Conservation (phyloP, 202 grass and related monocot species). For the Bolboschoenoplectus hybrid region DNA sequence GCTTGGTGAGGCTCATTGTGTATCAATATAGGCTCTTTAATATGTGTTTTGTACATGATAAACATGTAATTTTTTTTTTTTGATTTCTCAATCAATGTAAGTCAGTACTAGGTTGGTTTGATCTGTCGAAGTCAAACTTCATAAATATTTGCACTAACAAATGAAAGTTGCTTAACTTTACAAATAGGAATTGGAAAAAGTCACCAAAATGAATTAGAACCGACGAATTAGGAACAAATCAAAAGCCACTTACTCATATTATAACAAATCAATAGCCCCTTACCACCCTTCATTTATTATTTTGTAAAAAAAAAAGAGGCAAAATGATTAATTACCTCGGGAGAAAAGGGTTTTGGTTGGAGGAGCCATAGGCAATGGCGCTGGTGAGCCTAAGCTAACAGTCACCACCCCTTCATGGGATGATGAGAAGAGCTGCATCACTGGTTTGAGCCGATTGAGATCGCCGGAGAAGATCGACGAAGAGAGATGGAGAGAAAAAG, state of each 20-base stretch:
- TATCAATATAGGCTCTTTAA: not conserved
- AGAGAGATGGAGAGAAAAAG: too few relatives aligned
- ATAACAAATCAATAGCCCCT: not conserved
- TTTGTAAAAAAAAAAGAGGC: not conserved
- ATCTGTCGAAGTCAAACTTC: slow-evolving; percentile 4
- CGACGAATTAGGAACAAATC: not conserved
- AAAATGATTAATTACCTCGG: slow-evolving; percentile 51
- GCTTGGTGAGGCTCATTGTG: not conserved
- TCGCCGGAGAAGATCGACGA: too few relatives aligned
- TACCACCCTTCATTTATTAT: not conserved
- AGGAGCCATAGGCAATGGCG: slow-evolving; percentile 63
- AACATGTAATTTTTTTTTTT: not conserved
- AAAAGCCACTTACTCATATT: not conserved
- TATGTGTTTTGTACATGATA: not conserved
- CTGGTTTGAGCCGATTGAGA: not conserved
- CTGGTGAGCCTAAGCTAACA: slow-evolving; percentile 61
- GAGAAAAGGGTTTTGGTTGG: slow-evolving; percentile 64
- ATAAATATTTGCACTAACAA: not conserved
- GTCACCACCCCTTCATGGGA: slow-evolving; percentile 65
- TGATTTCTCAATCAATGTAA: not conserved
- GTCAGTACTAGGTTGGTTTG: not conserved
- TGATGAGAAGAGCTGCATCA: slow-evolving; percentile 63
- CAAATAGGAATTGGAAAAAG: not conserved
- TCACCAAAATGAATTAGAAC: not conserved
- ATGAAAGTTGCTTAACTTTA: not conserved